phyloP scores from a whole-genome alignment of 2,329 filamentous ascomycete genomes.

The Alternaria arborescens region DNA sequence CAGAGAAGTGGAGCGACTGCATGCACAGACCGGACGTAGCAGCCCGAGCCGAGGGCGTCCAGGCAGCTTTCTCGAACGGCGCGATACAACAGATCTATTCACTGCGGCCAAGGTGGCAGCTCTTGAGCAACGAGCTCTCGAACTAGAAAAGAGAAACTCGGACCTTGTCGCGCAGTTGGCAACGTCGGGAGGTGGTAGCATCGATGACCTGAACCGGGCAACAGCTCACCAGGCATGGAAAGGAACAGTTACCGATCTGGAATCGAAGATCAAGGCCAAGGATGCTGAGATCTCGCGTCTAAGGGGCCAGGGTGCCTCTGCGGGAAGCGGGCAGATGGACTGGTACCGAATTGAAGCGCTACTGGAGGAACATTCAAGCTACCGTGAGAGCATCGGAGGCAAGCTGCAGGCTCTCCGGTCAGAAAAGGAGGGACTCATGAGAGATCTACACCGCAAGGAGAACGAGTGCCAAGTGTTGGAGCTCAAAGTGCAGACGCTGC shows the following conservation, averaged over 20 bases:
- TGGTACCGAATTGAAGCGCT: slow-evolving; percentile 51
- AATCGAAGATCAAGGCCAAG: slow-evolving; percentile 41
- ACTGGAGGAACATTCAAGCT: slow-evolving; percentile 51
- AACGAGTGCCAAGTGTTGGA: slow-evolving; percentile 52
- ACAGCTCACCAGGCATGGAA: slow-evolving; percentile 51
- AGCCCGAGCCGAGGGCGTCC: slow-evolving; percentile 42
- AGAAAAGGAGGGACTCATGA: slow-evolving; percentile 53
- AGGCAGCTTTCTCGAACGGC: slow-evolving; percentile 44
- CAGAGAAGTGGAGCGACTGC: slow-evolving; percentile 44
- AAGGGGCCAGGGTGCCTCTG: slow-evolving; percentile 15
- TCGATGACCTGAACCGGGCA: slow-evolving; percentile 46
- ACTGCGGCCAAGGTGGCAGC: slow-evolving; percentile 54
- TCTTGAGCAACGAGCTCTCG: slow-evolving; percentile 54
- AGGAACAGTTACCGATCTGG: slow-evolving; percentile 40
- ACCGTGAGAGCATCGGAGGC: slow-evolving; percentile 50
- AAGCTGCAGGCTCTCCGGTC: slow-evolving; percentile 50
- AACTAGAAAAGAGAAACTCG: slow-evolving; percentile 53
- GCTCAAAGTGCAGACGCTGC: slow-evolving; percentile 46
- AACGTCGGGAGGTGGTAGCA: slow-evolving; percentile 35
- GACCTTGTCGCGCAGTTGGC: slow-evolving; percentile 46
- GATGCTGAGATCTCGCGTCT: slow-evolving; percentile 41
- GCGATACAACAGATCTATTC: slow-evolving; percentile 52
- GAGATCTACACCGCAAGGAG: slow-evolving; percentile 51
- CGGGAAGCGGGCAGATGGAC: slow-evolving; percentile 25
- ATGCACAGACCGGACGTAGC: slow-evolving; percentile 31